A percentile compares a stretch with the other conserved stretches of the same genome.
These are phyloP conservation scores for Paecilomyces formosus DNA, from an alignment of 2,329 filamentous ascomycete species.

Conservation along the genomic window DNA sequence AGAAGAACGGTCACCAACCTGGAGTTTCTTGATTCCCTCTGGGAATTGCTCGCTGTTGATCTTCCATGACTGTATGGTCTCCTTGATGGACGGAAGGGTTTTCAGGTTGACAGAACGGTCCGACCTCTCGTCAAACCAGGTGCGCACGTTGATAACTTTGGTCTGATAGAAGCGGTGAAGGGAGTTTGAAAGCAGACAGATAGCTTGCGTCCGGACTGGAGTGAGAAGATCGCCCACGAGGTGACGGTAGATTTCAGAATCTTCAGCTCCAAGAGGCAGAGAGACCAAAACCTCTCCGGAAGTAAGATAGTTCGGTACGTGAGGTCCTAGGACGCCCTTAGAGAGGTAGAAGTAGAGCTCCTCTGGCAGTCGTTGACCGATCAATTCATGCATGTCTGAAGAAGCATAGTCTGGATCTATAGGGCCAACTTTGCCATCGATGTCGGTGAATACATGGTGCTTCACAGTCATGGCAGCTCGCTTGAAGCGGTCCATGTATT, in stretches of 20 bases:
- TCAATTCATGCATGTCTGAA: slow-evolving; percentile 77
- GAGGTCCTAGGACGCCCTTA: slow-evolving; percentile 69
- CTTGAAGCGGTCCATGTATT: slow-evolving; percentile 80
- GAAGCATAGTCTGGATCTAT: slow-evolving; percentile 68
- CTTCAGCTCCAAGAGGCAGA: slow-evolving; percentile 78
- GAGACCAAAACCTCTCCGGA: slow-evolving; percentile 69
- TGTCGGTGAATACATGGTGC: slow-evolving; percentile 76
- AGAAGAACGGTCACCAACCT: slow-evolving; percentile 12
- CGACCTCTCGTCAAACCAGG: slow-evolving; percentile 74
- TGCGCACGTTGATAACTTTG: slow-evolving; percentile 67
- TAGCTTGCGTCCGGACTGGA: slow-evolving; percentile 65
- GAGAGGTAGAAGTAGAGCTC: slow-evolving; percentile 90
- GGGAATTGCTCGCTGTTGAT: slow-evolving; percentile 51
- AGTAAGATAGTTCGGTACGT: slow-evolving; percentile 74
- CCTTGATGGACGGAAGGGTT: slow-evolving; percentile 45
- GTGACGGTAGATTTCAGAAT: slow-evolving; percentile 70
- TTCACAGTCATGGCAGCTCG: slow-evolving; percentile 78
- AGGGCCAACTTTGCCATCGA: slow-evolving; percentile 69
- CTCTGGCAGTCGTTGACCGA: slow-evolving; percentile 80
- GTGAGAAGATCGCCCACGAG: slow-evolving; percentile 69
- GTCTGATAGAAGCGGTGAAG: slow-evolving; percentile 78
- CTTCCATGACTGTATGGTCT: slow-evolving; percentile 61
- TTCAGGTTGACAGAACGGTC: slow-evolving; percentile 59
- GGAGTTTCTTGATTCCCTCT: slow-evolving; percentile 32
- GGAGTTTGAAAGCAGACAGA: slow-evolving; percentile 70